A percentile compares a stretch with the other conserved stretches of the same genome.
These are phyloP conservation scores for Eucalyptus regnans DNA, from an alignment of 345 rosid species.

Conservation along the genomic window DNA sequence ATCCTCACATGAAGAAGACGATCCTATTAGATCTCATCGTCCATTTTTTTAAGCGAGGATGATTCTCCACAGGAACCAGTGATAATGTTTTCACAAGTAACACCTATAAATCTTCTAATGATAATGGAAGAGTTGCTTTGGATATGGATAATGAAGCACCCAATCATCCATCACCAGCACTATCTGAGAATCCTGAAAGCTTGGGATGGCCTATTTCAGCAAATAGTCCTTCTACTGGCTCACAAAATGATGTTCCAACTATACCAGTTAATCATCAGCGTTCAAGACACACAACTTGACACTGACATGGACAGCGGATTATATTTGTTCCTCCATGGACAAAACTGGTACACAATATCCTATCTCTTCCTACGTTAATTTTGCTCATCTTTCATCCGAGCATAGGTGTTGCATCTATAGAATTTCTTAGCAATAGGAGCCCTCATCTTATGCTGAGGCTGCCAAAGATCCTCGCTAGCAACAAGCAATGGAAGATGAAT, in stretches of 20 bases:
- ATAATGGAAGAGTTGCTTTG: background rate
- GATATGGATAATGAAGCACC: background rate
- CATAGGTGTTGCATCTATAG: background rate
- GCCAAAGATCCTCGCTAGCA: background rate
- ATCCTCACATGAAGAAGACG: background rate
- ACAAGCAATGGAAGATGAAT: background rate
- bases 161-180: background rate
- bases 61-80: background rate
- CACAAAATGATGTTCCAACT: background rate
- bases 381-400: background rate
- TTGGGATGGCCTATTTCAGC: background rate
- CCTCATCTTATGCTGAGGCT: background rate
- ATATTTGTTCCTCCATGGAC: no score
- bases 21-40: background rate
- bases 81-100: background rate
- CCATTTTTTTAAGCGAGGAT: background rate
- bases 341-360: background rate
- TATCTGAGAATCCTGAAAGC: rapidly evolving
- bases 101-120: no score
- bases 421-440: background rate
- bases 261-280: background rate
- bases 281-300: background rate
- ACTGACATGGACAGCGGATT: rapidly evolving
- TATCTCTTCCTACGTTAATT: background rate
- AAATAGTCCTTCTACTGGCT: rapidly evolving